Conservation (phyloP, 768 basidiomycete species). For the Gelatoporia subvermispora region DNA sequence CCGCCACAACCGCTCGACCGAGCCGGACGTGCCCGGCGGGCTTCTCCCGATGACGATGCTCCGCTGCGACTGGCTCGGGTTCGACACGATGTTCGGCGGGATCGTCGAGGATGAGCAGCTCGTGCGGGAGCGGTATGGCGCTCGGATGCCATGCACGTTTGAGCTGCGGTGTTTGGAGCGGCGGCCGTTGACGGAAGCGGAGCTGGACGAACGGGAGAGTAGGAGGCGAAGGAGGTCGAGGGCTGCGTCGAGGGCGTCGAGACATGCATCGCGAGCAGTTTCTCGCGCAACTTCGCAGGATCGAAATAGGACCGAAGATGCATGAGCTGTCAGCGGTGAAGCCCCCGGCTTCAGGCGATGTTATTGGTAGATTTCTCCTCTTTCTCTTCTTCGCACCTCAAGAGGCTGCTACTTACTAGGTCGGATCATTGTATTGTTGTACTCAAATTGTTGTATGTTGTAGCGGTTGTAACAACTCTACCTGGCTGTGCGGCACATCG, state of each 20-base stretch:
- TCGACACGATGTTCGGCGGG: slow-evolving; percentile 60
- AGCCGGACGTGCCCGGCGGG: slow-evolving; percentile 65
- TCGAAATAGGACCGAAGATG: not conserved
- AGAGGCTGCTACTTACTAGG: too few relatives aligned
- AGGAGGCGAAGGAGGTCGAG: slow-evolving; percentile 14
- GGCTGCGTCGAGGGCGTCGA: slow-evolving; percentile 14
- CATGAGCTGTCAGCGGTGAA: too few relatives aligned
- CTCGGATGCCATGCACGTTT: slow-evolving; percentile 52
- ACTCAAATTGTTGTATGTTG: too few relatives aligned
- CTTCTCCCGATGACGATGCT: slow-evolving; percentile 57
- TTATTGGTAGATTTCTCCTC: too few relatives aligned
- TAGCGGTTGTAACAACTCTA: too few relatives aligned
- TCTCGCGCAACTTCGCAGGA: not conserved
- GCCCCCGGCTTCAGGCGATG: too few relatives aligned
- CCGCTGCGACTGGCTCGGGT: slow-evolving; percentile 61
- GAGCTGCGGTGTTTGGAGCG: slow-evolving; percentile 47
- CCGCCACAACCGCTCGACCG: slow-evolving; percentile 60
- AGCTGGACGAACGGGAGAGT: slow-evolving; percentile 42
- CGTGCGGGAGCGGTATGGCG: slow-evolving; percentile 38
- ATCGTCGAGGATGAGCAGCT: slow-evolving; percentile 40
- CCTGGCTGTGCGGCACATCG: too few relatives aligned
- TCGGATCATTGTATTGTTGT: too few relatives aligned
- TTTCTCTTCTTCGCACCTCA: too few relatives aligned
- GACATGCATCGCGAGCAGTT: not conserved
- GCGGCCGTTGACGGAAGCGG: slow-evolving; percentile 45